Evolutionary conservation across 2,329 filamentous ascomycete species (phyloP).

Genomic region (Didymella glomerata): DNA sequence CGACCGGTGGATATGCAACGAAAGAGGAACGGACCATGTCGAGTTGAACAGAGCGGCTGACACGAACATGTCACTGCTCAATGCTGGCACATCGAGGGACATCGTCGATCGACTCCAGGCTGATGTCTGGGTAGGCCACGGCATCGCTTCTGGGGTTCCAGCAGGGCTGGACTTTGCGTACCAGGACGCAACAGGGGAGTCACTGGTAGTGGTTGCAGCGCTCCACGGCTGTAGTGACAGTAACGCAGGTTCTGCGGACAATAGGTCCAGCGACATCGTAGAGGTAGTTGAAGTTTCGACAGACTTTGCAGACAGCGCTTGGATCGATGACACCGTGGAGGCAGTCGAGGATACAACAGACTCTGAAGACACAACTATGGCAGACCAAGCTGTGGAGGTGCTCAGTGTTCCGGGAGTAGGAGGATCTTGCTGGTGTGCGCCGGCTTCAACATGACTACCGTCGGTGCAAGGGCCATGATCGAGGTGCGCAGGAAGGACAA

Average conservation of each 20-base stretch:
- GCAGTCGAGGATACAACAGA: background rate
- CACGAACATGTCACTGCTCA: background rate
- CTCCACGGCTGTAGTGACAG: background rate
- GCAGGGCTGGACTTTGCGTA: background rate
- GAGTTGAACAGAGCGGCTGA: background rate
- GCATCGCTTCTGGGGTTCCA: background rate
- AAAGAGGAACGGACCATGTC: background rate
- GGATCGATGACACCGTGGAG: too few species aligned
- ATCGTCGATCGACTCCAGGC: background rate
- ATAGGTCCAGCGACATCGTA: background rate
- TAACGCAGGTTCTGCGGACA: background rate
- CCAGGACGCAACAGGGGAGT: background rate
- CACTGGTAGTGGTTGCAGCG: background rate
- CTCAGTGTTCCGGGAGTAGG: background rate
- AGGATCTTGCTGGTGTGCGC: background rate
- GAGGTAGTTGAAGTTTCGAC: background rate
- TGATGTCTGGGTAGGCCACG: background rate
- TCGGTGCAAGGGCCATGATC: slow-evolving; percentile 27
- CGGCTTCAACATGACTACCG: background rate
- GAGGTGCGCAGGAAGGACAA: slow-evolving; percentile 38
- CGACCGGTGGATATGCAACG: too few species aligned
- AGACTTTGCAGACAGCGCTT: background rate
- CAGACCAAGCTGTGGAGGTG: background rate
- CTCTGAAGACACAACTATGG: background rate
- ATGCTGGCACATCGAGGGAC: background rate